Evolutionary conservation across 495 filamentous ascomycete genomes (phyloP).

Genomic region (Tirmania nivea): DNA sequence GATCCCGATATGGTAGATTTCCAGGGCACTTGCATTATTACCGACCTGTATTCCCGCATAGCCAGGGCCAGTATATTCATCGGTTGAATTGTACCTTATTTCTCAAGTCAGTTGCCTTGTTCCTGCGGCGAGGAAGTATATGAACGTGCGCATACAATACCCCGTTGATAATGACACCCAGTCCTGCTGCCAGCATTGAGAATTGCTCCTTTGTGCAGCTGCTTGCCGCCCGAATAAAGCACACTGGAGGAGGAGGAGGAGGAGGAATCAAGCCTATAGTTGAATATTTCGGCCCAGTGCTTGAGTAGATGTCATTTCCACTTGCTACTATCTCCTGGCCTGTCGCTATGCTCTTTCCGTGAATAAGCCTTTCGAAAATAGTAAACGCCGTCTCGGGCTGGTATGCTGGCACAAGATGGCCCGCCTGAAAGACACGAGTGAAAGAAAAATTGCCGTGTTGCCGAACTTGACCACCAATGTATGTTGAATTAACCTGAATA

Average conservation of each 20-base stretch:
- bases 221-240: conserved; percentile 32
- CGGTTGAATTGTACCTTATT: neutral
- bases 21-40: too few species aligned
- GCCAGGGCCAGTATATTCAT: neutral
- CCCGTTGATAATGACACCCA: conserved; percentile 24
- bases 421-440: conserved; percentile 44
- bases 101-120: too few species aligned
- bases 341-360: conserved; percentile 37
- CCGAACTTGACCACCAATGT: conserved; percentile 40
- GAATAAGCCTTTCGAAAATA: conserved; percentile 36
- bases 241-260: conserved; percentile 25
- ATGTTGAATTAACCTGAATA: conserved; percentile 29
- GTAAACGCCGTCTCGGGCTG: conserved; percentile 39
- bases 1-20: too few species aligned
- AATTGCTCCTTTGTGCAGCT: conserved; percentile 32
- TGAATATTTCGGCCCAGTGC: conserved; percentile 30
- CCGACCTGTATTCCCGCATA: too few species aligned
- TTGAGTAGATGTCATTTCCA: conserved; percentile 24
- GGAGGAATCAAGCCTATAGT: conserved; percentile 26
- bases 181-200: conserved; percentile 24
- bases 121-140: too few species aligned
- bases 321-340: conserved; percentile 20
- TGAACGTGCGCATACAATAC: neutral
- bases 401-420: conserved; percentile 51
- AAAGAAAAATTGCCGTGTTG: conserved; percentile 51